These are phyloP conservation scores for Tetradesmus obliquus DNA, from an alignment of 139 green algal genomes.

Conservation along the genomic window DNA sequence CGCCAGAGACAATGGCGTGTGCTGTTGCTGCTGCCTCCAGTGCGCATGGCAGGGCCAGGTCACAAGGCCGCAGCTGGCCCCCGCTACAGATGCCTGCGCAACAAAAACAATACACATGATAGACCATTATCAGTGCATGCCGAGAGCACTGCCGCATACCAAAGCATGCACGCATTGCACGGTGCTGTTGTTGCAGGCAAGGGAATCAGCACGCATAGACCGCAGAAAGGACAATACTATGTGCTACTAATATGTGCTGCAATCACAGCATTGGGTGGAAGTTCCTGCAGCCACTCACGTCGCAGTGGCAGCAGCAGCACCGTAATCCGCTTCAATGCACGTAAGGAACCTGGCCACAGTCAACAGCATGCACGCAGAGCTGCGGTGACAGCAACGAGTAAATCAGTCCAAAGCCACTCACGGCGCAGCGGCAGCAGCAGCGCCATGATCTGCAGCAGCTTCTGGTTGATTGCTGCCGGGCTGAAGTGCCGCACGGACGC, in stretches of 20 bases:
- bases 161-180: too few relatives aligned
- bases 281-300: too few relatives aligned
- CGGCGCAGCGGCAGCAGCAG: slow-evolving; percentile 80
- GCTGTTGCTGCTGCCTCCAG: not conserved
- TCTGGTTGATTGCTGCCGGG: slow-evolving; percentile 52
- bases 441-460: slow-evolving; percentile 76
- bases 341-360: not conserved
- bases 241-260: too few relatives aligned
- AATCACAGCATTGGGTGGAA: too few relatives aligned
- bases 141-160: too few relatives aligned
- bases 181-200: too few relatives aligned
- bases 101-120: not conserved
- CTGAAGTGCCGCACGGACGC: not conserved
- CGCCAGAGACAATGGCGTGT: not conserved
- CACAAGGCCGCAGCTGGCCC: not conserved
- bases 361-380: not conserved
- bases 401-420: not conserved
- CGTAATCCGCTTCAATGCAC: too few relatives aligned
- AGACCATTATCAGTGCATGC: too few relatives aligned
- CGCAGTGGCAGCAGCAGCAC: too few relatives aligned
- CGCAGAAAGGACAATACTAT: too few relatives aligned
- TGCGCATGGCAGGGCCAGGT: not conserved
- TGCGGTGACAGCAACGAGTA: too few relatives aligned
- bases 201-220: too few relatives aligned
- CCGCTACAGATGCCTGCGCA: slow-evolving; percentile 31